These are phyloP conservation scores for Escovopsis sp. DNA, from an alignment of 2,329 filamentous ascomycete genomes.

Conservation along the genomic window DNA sequence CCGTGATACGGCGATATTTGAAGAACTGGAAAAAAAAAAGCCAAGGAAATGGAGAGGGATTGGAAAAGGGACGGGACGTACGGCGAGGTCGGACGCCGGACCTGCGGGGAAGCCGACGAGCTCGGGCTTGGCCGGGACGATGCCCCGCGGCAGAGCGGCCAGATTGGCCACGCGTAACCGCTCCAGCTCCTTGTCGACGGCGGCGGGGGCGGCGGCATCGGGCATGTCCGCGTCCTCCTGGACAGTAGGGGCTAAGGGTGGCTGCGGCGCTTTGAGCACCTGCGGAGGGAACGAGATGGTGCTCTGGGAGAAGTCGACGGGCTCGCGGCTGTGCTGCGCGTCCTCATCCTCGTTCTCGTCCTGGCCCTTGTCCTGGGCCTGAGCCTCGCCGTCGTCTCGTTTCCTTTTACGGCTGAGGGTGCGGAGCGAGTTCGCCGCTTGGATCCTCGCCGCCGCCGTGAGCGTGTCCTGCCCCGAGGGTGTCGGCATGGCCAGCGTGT, in stretches of 20 bases:
- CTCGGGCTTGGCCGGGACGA: constrained; percentile 20
- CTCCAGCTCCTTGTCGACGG: constrained; percentile 12
- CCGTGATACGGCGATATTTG: no score
- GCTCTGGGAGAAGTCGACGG: constrained; percentile 18
- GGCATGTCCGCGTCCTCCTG: no score
- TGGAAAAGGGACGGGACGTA: constrained; percentile 10
- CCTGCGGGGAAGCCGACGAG: constrained; percentile 25
- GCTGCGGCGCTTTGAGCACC: background rate
- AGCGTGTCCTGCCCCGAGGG: background rate
- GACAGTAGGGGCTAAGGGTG: background rate
- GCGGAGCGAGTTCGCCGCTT: background rate
- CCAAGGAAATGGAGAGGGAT: background rate
- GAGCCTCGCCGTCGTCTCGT: constrained; percentile 8
- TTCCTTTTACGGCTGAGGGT: constrained; percentile 15
- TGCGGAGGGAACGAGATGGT: constrained; percentile 16
- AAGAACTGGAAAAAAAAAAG: no score
- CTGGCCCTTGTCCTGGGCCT: no score
- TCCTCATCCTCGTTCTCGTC: background rate
- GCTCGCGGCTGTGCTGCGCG: no score
- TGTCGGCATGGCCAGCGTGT: constrained; percentile 5
- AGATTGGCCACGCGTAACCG: constrained; percentile 18
- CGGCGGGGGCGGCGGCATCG: no score
- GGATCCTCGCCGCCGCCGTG: background rate
- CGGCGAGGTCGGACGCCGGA: constrained; percentile 18
- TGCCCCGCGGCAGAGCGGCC: constrained; percentile 16